A percentile compares a stretch with the other conserved stretches of the same genome.
phyloP scores from a whole-genome alignment of 164 flowering plant species.

The Magnolia kwangsiensis region DNA sequence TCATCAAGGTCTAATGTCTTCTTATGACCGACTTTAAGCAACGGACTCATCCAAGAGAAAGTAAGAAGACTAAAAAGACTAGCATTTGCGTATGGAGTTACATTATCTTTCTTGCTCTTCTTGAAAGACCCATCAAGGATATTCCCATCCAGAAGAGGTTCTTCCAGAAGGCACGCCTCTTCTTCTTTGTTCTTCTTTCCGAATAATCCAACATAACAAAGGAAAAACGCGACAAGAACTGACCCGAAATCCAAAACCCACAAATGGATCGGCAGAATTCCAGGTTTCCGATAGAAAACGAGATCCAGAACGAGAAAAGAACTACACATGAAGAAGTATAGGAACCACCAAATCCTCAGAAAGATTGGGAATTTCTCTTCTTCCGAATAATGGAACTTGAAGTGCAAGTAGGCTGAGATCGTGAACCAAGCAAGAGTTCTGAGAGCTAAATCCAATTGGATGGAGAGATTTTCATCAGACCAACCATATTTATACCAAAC shows the following conservation, averaged over 20 bases:
- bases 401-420: slow-evolving; percentile 28
- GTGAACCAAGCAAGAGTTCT: not conserved
- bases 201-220: slow-evolving; percentile 19
- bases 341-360: slow-evolving; percentile 33
- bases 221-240: slow-evolving; percentile 13
- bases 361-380: slow-evolving; percentile 15
- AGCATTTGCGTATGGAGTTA: slow-evolving; percentile 31
- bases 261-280: slow-evolving; percentile 15
- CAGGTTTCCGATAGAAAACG: slow-evolving; percentile 1
- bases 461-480: too few relatives aligned
- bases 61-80: slow-evolving; percentile 4
- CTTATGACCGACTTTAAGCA: too few relatives aligned
- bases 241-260: slow-evolving; percentile 25
- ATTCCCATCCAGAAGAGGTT: slow-evolving; percentile 25
- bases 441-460: too few relatives aligned
- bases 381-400: slow-evolving; percentile 13
- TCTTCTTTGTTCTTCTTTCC: slow-evolving; percentile 10
- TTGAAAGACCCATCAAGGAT: slow-evolving; percentile 6
- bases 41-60: too few relatives aligned
- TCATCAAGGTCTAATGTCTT: too few relatives aligned
- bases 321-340: slow-evolving; percentile 20
- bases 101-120: slow-evolving; percentile 3
- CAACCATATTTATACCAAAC: too few relatives aligned
- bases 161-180: slow-evolving; percentile 14
- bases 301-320: slow-evolving; percentile 21